Conservation (phyloP, 345 rosid species). For the Bruguiera parviflora region DNA sequence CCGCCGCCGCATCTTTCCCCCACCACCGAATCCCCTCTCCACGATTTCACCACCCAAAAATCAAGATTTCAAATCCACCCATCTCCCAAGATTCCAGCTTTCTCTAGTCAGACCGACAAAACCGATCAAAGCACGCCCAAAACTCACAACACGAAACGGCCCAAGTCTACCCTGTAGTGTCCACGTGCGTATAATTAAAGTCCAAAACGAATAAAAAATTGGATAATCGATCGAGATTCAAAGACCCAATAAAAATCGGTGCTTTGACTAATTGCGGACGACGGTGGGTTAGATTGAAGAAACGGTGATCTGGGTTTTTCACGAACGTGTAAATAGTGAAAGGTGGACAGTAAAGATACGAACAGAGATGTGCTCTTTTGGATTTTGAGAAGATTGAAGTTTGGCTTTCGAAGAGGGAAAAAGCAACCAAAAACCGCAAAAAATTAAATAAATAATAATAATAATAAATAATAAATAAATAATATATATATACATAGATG, state of each 20-base stretch:
- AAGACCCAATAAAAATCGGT: not conserved
- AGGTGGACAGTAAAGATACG: not conserved
- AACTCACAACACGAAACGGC: not conserved
- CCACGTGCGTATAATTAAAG: not conserved
- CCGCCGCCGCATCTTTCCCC: constrained; percentile 82
- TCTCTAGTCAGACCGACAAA: constrained; percentile 12
- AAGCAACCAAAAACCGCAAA: not conserved
- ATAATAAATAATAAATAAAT: no score
- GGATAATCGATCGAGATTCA: no score
- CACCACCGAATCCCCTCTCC: constrained; percentile 26
- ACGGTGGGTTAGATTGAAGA: not conserved
- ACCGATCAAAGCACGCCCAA: not conserved
- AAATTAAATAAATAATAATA: no score
- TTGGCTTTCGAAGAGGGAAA: not conserved
- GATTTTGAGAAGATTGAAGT: not conserved
- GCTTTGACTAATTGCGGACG: not conserved
- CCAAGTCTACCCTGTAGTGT: no score
- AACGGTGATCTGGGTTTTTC: constrained; percentile 9
- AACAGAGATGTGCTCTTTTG: no score
- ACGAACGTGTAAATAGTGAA: not conserved
- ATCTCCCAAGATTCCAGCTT: constrained; percentile 12
- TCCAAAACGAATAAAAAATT: no score
- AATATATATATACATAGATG: no score
- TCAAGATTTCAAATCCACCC: constrained; percentile 32
- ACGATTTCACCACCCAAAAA: constrained; percentile 42